Base-by-base conservation (phyloP, 768 basidiomycete genomes). In the Tulasnella sp. region DNA sequence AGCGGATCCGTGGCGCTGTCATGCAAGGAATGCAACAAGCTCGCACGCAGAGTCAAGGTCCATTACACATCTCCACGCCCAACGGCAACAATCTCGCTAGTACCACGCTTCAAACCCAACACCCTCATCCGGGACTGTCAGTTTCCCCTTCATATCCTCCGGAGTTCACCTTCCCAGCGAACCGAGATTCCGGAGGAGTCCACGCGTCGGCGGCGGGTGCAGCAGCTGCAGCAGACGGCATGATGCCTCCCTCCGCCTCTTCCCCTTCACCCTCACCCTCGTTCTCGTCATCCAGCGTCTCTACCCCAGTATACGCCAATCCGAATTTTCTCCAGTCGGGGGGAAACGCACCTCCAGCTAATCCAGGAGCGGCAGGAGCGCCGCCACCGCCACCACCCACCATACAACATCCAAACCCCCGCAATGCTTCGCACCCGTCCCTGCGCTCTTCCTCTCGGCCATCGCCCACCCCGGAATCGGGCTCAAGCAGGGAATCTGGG, bases 1-100 rank as follows among this genome's bases (percentile, higher is more conserved):
- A 68, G 62, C 34, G 34, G 62, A 68, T 68, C 18, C 62, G 62
- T 19, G 34, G 62, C 16, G 62, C 62, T 27, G 62, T 68, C 9
- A 27, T 68, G 0, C 62, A 68, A 36, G 62, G 62, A 10, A 68
- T 68, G 62, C 62, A 44, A 16, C 44, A 68, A 36, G 34, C 62
- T 68, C 62, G 34, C 62, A 68, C 31, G 31, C 62, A 68, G 62
- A 68, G 62, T 68, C 62, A 68, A 68, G 62, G 62, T 34, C 62
- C 62, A 36, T 68, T 68, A 68, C 62, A 68, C 31, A 68, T 68
- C 62, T 68, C 62, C 62, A 68, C 62, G 62, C 62, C 62, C n/a
- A 68, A 36, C 62, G 34, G 62, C 62, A 68, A 68, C 62, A 36
- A 36, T 34, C 27, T 68, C 62, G 62, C 62, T 36, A 68, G 24